Evolutionary conservation across 306 rosid genomes (phyloP), one percentile per base, ranked within the genome.

Genomic region (Vigna hirtella): DNA sequence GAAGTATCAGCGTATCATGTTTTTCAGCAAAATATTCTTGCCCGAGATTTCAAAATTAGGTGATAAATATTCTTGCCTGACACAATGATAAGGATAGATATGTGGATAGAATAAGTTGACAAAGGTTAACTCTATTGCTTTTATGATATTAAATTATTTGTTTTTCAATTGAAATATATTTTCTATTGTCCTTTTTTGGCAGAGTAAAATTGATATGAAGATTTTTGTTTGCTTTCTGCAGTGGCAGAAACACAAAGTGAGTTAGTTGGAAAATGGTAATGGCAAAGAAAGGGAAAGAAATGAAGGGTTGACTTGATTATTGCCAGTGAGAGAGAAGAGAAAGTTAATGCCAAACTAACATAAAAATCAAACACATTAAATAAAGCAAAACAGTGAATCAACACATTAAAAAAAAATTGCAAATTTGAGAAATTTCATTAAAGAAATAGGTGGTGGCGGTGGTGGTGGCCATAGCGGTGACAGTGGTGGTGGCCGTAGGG

Each of bases 221-320:
- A 63, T 76, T 20, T 50, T 34, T 34, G 2, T 47, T 62, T 34
- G 22, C 1, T 49, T 43, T 51, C 6, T 64, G 40, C 22, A 16
- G 24, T 20, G 73, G 11, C 14, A 52, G 67, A 5, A 49, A 63
- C 40, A 66, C 0, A 66, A 36, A 30, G 68, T 4, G 49, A 43
- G 42, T 55, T 78, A 17, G 47, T 42, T 9, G 47, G 9, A 42
- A 42, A 42, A 42, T 42, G 47, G 42, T 36, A 36, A 36, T 7
- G 38, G 38, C 6, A 34, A 34, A 8, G 1, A 34, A 34, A 34
- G 38, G 38, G 7, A 5, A 34, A 34, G 38, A 38, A 38, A 38
- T 3, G 34, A n/a, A 57, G 34, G 76, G 77, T 49, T 70, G 77
- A 59, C 53, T 68, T 68, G 61, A 11, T 4, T 17, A 64, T 51